Evolutionary conservation across 2,329 filamentous ascomycete genomes (phyloP), one percentile per base, ranked within the genome.

Genomic region (Gremmenia infestans): DNA sequence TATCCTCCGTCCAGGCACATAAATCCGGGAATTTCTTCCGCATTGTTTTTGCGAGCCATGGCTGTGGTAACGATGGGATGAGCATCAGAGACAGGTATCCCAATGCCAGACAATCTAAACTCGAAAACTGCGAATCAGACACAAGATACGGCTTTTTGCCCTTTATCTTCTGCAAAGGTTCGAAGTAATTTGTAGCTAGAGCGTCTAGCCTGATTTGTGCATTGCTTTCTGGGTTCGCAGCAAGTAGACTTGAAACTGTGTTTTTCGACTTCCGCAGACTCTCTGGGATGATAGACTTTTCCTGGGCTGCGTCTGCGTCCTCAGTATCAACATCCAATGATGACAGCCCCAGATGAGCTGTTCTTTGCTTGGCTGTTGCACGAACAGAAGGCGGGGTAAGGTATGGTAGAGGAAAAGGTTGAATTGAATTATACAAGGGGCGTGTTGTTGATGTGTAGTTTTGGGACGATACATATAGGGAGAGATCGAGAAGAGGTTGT

Each of bases 321-420:
- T 77, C 74, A 63, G 69, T 68, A 66, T 87, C 82, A 36, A 83
- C 77, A 65, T 89, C 87, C 40, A 91, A 74, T 37, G 82, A 80
- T 9, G 83, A 85, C 53, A 93, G 77, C 14, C 86, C 86, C 2
- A 91, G 77, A 64, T 88, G 82, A 54, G 83, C 81, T 9, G 89
- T 92, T 61, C 87, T 81, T 60, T 77, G 73, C 66, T 88, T 81
- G 32, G 92, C 91, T 39, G 83, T 78, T 11, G 84, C 77, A 50
- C 91, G 88, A 53, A 91, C 77, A 54, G 82, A 77, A 0, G 88
- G 85, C 2, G 92, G 92, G 5, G 95, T 78, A 43, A 88, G 88
- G 82, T 94, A 99, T 65, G 92, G 92, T 60, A 91, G 80, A 17
- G 94, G 91, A 78, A 94, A 96, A 42, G 88, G 83, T 40, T 97